Percentiles rank a stretch among this genome's conserved stretches.
These are phyloP conservation scores for Inga leiocalycina DNA, from an alignment of 306 rosid species.

Conservation along the genomic window DNA sequence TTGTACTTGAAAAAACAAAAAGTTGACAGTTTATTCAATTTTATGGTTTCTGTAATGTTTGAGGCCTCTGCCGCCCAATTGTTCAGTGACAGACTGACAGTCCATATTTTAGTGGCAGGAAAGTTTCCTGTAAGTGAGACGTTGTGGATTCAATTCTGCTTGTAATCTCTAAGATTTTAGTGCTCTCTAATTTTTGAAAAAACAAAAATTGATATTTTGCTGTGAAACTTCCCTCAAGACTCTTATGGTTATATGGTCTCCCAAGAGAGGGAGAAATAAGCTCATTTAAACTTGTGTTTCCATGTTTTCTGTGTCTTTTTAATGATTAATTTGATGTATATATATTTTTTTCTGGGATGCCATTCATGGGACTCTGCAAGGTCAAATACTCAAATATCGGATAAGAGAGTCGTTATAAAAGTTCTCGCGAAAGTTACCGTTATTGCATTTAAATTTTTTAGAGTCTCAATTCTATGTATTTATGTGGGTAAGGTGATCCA, in stretches of 20 bases:
- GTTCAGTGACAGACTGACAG: background rate
- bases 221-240: background rate
- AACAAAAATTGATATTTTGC: background rate
- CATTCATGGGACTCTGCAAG: too few species aligned
- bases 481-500: too few species aligned
- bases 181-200: too few species aligned
- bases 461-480: too few species aligned
- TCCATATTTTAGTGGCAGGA: background rate
- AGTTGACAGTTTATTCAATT: background rate
- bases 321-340: background rate
- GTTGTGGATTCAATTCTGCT: too few species aligned
- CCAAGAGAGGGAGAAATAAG: background rate
- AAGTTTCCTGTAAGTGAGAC: too few species aligned
- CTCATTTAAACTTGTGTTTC: background rate
- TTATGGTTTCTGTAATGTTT: background rate
- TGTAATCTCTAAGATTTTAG: too few species aligned
- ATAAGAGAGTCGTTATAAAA: background rate
- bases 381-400: too few species aligned
- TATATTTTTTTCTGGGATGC: too few species aligned
- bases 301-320: background rate
- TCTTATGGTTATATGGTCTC: background rate
- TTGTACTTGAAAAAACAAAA: background rate
- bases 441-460: too few species aligned
- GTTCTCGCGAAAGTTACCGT: too few species aligned
- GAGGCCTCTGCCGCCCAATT: background rate